Conservation (phyloP, 2,329 filamentous ascomycete genomes). For the Cryphonectria naterciae region DNA sequence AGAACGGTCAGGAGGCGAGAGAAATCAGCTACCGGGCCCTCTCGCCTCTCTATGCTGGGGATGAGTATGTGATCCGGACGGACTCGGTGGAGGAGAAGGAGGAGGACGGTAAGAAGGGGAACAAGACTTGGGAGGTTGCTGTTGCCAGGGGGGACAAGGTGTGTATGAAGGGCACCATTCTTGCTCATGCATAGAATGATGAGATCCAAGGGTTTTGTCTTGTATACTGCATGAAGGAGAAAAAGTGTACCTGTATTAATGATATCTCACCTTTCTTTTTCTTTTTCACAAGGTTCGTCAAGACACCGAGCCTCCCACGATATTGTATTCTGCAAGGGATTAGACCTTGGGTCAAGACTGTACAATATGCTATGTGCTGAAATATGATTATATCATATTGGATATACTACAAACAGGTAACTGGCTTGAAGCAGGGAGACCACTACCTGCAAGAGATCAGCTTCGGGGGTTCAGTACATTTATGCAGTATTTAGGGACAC, state of each 20-base stretch:
- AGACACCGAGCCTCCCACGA: too few relatives aligned
- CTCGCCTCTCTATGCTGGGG: slow-evolving; percentile 70
- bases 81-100: slow-evolving; percentile 44
- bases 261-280: not conserved
- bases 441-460: too few relatives aligned
- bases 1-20: slow-evolving; percentile 40
- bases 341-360: too few relatives aligned
- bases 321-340: too few relatives aligned
- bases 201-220: not conserved
- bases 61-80: slow-evolving; percentile 65
- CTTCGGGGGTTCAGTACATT: too few relatives aligned
- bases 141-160: slow-evolving; percentile 47
- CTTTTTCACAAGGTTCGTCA: too few relatives aligned
- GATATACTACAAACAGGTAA: too few relatives aligned
- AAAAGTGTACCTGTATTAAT: not conserved
- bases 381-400: too few relatives aligned
- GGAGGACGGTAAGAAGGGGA: slow-evolving; percentile 34
- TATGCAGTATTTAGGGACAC: too few relatives aligned
- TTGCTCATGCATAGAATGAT: slow-evolving; percentile 1
- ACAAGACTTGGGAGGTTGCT: slow-evolving; percentile 47
- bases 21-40: slow-evolving; percentile 69
- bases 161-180: slow-evolving; percentile 44
- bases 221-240: not conserved
- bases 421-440: too few relatives aligned
- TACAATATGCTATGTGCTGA: too few relatives aligned